Percentiles rank a stretch among this genome's conserved stretches.
Conservation (phyloP, 2,329 filamentous ascomycete genomes). For the Tolypocladium amazonense region DNA sequence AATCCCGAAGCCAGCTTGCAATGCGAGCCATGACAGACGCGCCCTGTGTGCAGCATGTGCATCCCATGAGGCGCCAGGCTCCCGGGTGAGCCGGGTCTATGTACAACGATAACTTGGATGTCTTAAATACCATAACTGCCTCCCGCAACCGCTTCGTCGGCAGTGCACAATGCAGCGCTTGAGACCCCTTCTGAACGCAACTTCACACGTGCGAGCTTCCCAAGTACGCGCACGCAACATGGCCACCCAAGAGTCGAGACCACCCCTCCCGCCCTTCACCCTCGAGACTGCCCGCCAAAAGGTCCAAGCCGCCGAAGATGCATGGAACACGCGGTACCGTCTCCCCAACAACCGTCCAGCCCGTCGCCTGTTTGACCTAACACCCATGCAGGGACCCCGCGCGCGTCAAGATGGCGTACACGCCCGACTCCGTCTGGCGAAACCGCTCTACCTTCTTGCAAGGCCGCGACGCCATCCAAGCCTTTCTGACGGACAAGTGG, state of each 20-base stretch:
- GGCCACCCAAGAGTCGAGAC: conserved; percentile 3
- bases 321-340: conserved; percentile 65
- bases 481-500: conserved; percentile 67
- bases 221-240: background rate
- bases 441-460: conserved; percentile 62
- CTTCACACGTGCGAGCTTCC: too few species aligned
- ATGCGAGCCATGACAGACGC: background rate
- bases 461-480: conserved; percentile 57
- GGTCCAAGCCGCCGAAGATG: conserved; percentile 73
- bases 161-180: background rate
- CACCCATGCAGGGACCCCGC: conserved; percentile 47
- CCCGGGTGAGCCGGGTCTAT: background rate
- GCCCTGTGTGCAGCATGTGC: too few species aligned
- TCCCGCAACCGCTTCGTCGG: background rate
- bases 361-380: conserved; percentile 5
- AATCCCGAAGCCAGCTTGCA: background rate
- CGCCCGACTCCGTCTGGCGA: conserved; percentile 66
- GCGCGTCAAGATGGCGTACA: conserved; percentile 62
- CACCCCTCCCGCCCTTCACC: conserved; percentile 62
- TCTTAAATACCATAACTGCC: background rate
- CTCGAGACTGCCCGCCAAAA: conserved; percentile 59
- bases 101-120: background rate
- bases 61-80: background rate
- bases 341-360: background rate
- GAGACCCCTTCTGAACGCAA: background rate